These are phyloP conservation scores for Heteromeles arbutifolia DNA, from an alignment of 306 rosid genomes.

Conservation along the genomic window DNA sequence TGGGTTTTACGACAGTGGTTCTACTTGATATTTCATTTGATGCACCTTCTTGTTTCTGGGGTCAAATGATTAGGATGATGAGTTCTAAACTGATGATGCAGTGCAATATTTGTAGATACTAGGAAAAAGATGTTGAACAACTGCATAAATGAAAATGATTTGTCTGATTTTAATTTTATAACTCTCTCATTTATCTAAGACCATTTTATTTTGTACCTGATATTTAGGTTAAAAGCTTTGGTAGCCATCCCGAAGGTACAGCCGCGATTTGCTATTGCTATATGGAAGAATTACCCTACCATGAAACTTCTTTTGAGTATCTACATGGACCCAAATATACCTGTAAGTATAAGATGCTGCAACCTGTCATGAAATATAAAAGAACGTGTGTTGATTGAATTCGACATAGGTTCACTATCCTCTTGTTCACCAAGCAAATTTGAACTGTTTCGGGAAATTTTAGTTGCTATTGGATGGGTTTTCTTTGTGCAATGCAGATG, in stretches of 20 bases:
- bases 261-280: conserved; percentile 84
- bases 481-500: neutral
- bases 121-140: no score
- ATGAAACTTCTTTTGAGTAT: conserved; percentile 77
- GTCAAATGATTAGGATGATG: neutral
- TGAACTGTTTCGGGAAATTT: neutral
- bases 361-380: neutral
- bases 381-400: neutral
- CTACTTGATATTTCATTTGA: neutral
- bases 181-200: neutral
- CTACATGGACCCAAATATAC: conserved; percentile 71
- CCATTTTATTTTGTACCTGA: conserved; percentile 11
- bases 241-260: conserved; percentile 93
- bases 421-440: neutral
- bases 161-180: neutral
- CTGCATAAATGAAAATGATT: neutral
- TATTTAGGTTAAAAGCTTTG: conserved; percentile 82
- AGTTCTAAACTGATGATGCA: no score
- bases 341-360: conserved; percentile 39
- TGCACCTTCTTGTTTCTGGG: neutral
- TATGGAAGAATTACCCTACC: conserved; percentile 85
- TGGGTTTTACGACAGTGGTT: neutral
- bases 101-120: no score
- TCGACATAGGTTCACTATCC: neutral
- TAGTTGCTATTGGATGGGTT: neutral